Evolutionary conservation across 192 early-diverging fungal genomes (phyloP).

Genomic region (Mortierella antarctica): DNA sequence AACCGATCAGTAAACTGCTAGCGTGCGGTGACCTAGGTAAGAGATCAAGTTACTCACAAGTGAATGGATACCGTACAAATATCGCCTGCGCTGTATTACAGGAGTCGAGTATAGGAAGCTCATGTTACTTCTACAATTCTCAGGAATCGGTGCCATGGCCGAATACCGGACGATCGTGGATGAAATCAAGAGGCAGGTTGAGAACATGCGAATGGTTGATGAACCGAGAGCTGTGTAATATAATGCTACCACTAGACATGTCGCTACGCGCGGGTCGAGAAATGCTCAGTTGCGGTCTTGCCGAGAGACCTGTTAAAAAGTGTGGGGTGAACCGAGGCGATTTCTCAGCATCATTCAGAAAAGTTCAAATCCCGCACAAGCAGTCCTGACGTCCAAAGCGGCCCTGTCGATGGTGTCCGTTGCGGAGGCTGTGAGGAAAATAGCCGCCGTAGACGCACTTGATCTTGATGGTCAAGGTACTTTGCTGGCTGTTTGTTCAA

Average conservation of each 20-base stretch:
- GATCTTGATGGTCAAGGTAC: too few species aligned
- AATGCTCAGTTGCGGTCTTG: too few species aligned
- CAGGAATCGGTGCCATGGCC: constrained; percentile 90
- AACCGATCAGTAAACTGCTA: constrained; percentile 84
- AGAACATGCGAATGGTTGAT: neutral
- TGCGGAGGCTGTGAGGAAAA: too few species aligned
- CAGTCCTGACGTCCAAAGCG: too few species aligned
- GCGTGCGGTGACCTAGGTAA: constrained; percentile 92
- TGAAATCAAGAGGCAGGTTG: constrained; percentile 38
- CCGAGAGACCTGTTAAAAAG: neutral
- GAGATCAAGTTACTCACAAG: neutral
- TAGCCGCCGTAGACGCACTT: too few species aligned
- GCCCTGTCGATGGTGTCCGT: too few species aligned
- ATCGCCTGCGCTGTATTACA: neutral
- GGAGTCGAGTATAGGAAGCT: too few species aligned
- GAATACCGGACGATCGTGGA: constrained; percentile 75
- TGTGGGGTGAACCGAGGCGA: constrained; percentile 8
- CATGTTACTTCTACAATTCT: neutral
- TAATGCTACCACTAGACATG: neutral
- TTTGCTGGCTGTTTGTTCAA: too few species aligned
- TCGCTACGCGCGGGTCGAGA: neutral
- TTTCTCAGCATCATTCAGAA: constrained; percentile 8
- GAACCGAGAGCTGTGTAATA: neutral
- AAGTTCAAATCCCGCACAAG: constrained; percentile 7
- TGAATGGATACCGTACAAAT: neutral